Conservation (phyloP, 2,329 filamentous ascomycete genomes). For the Ascochyta fabae region DNA sequence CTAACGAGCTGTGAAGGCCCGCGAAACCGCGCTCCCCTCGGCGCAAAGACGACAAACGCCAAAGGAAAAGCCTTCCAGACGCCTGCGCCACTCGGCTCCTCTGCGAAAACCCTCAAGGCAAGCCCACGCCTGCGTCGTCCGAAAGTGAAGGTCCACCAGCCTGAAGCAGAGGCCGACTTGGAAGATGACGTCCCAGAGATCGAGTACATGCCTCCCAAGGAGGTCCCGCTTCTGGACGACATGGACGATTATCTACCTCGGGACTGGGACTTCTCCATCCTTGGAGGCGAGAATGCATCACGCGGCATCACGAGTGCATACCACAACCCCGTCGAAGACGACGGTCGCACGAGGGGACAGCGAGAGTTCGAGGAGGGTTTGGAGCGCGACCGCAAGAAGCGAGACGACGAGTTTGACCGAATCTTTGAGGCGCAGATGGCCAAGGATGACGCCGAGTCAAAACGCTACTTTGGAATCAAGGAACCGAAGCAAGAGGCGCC, state of each 20-base stretch:
- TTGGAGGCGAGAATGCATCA: constrained; percentile 61
- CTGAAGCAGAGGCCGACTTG: constrained; percentile 59
- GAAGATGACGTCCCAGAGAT: constrained; percentile 73
- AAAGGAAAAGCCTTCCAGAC: constrained; percentile 75
- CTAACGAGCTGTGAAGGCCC: constrained; percentile 56
- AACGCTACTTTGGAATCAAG: constrained; percentile 37
- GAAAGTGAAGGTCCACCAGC: constrained; percentile 68
- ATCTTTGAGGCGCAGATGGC: constrained; percentile 67
- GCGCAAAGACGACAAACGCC: constrained; percentile 95
- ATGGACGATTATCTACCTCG: constrained; percentile 69
- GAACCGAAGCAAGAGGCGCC: constrained; percentile 36
- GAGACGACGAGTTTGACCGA: constrained; percentile 71
- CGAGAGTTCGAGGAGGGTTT: constrained; percentile 60
- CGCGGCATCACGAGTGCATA: constrained; percentile 60
- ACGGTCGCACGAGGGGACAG: constrained; percentile 69
- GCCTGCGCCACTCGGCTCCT: constrained; percentile 64
- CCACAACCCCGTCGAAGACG: constrained; percentile 66
- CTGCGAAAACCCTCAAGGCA: constrained; percentile 70
- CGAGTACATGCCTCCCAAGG: constrained; percentile 85
- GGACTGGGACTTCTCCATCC: constrained; percentile 58
- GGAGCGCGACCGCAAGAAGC: constrained; percentile 55
- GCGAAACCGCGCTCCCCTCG: constrained; percentile 78
- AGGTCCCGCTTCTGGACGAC: constrained; percentile 67
- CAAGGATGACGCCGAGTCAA: constrained; percentile 58
- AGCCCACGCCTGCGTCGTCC: constrained; percentile 63